Evolutionary conservation across 1,284 basidiomycete genomes (phyloP).

Genomic region (Farysia itapuensis): DNA sequence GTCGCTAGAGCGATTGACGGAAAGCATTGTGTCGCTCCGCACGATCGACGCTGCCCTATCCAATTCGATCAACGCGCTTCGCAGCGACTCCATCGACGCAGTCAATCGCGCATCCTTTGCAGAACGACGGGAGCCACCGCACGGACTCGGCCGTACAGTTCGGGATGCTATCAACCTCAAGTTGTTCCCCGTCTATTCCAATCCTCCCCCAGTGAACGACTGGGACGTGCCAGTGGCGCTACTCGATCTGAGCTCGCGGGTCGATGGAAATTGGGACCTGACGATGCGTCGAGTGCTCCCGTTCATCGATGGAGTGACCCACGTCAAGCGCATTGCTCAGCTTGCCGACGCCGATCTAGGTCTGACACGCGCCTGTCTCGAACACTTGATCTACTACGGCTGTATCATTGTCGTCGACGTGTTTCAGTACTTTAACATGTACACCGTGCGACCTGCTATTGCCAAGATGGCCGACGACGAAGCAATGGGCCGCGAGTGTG

Average conservation of each 20-base stretch:
- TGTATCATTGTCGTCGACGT: conserved; percentile 94
- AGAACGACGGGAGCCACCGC: conserved; percentile 46
- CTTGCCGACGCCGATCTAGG: conserved; percentile 85
- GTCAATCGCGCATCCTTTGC: conserved; percentile 17
- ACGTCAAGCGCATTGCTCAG: conserved; percentile 85
- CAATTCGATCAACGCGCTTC: conserved; percentile 25
- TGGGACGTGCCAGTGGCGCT: conserved; percentile 94
- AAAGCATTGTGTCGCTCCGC: conserved; percentile 38
- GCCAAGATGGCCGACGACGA: conserved; percentile 80
- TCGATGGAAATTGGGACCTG: conserved; percentile 92
- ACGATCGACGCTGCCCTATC: conserved; percentile 43
- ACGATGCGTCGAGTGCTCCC: conserved; percentile 74
- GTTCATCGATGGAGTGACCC: conserved; percentile 85
- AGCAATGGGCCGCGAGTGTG: conserved; percentile 83
- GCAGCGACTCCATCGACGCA: conserved; percentile 7
- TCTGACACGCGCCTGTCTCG: conserved; percentile 81
- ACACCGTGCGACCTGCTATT: conserved; percentile 80
- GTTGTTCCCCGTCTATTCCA: conserved; percentile 93
- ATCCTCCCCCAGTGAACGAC: conserved; percentile 82
- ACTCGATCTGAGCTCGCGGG: conserved; percentile 76
- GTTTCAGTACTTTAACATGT: conserved; percentile 93
- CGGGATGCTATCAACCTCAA: conserved; percentile 67
- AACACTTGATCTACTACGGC: conserved; percentile 94
- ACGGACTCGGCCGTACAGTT: conserved; percentile 56
- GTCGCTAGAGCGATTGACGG: conserved; percentile 23